These are phyloP conservation scores for Aphanomyces stellatus DNA, from an alignment of 352 stramenopile genomes.

Conservation along the genomic window DNA sequence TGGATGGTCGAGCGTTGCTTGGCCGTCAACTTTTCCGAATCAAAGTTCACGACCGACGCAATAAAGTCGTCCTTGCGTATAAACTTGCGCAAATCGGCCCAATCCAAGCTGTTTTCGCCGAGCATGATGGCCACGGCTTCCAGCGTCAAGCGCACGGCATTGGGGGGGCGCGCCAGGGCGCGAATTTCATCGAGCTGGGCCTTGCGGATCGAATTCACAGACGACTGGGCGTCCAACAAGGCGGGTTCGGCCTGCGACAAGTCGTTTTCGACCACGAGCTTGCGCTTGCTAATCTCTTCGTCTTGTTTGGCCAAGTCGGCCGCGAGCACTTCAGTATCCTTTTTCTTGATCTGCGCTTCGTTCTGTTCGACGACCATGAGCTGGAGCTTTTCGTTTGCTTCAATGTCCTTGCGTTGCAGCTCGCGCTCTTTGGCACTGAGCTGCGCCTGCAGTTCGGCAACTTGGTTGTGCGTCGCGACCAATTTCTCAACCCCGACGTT, in stretches of 20 bases:
- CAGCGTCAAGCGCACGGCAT: constrained; percentile 95
- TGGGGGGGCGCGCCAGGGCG: constrained; percentile 91
- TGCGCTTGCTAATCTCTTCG: constrained; percentile 91
- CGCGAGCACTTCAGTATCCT: constrained; percentile 93
- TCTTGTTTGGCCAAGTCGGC: constrained; percentile 93
- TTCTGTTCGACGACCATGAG: constrained; percentile 99
- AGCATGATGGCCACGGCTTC: constrained; percentile 98
- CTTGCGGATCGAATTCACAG: constrained; percentile 98
- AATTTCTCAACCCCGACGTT: constrained; percentile 98
- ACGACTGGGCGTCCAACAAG: constrained; percentile 93
- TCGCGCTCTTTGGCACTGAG: constrained; percentile 92
- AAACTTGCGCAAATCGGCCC: constrained; percentile 96
- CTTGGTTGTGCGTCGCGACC: constrained; percentile 96
- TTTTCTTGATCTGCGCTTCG: constrained; percentile 94
- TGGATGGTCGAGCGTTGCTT: constrained; percentile 93
- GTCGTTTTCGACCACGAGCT: constrained; percentile 93
- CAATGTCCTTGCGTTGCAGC: constrained; percentile 93
- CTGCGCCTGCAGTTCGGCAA: constrained; percentile 85
- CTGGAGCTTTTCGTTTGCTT: constrained; percentile 97
- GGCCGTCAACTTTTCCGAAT: constrained; percentile 94
- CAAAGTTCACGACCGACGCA: constrained; percentile 97
- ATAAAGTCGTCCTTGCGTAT: constrained; percentile 99
- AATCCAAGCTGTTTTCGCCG: constrained; percentile 93
- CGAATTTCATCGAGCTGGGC: constrained; percentile 98
- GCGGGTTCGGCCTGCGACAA: constrained; percentile 97